Percentiles rank a stretch among this genome's conserved stretches.
Conservation (phyloP, 495 filamentous ascomycete genomes). For the Echria macrotheca region DNA sequence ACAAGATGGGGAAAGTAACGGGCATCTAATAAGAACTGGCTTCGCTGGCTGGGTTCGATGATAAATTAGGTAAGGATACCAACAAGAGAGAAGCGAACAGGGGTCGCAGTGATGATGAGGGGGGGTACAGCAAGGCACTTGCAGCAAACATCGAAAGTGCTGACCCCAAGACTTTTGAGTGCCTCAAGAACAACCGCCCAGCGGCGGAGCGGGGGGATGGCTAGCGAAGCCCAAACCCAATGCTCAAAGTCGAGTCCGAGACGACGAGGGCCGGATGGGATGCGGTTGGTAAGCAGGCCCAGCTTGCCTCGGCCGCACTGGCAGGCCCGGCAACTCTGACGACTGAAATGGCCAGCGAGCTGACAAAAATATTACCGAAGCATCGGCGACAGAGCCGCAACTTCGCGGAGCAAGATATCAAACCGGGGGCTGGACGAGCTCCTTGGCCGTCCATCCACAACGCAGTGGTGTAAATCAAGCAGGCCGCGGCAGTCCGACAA, state of each 20-base stretch:
- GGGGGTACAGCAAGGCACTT: background rate
- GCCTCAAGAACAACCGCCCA: background rate
- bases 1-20: conserved; percentile 10
- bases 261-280: background rate
- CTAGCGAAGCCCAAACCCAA: background rate
- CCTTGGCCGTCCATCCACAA: no score
- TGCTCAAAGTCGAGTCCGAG: background rate
- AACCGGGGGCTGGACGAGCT: no score
- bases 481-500: no score
- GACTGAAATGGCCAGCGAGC: background rate
- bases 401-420: no score
- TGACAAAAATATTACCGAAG: no score
- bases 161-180: background rate
- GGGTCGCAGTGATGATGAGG: background rate
- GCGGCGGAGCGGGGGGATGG: background rate
- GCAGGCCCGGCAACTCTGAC: background rate
- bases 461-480: no score
- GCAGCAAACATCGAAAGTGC: background rate
- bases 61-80: conserved; percentile 10
- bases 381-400: no score
- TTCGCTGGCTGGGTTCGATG: background rate
- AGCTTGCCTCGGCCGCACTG: background rate
- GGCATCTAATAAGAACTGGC: background rate
- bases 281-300: conserved; percentile 4
- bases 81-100: background rate